Conservation (phyloP, 1,139 yeast species). For the Nakaseomyces nivariensis region DNA sequence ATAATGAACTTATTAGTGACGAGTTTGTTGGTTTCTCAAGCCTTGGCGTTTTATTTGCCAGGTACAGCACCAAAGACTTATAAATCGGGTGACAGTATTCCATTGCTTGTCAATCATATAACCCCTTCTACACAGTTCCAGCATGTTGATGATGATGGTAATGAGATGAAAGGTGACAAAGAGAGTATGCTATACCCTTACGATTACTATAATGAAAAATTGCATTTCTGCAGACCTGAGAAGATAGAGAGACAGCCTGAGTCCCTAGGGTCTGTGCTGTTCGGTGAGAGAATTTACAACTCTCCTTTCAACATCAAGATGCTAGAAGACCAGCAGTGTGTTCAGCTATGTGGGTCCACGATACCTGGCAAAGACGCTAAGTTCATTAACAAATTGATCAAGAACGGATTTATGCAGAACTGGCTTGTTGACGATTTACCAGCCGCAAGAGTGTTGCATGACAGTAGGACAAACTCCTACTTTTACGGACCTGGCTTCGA, state of each 20-base stretch:
- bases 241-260: constrained; percentile 61
- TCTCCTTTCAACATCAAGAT: constrained; percentile 78
- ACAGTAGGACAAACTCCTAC: constrained; percentile 44
- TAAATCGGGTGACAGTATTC: constrained; percentile 57
- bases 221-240: constrained; percentile 77
- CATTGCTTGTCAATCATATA: constrained; percentile 77
- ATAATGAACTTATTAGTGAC: not conserved
- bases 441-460: constrained; percentile 56
- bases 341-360: constrained; percentile 44
- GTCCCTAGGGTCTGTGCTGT: constrained; percentile 82
- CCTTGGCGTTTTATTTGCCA: constrained; percentile 73
- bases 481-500: constrained; percentile 78
- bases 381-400: constrained; percentile 67
- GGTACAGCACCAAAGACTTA: constrained; percentile 94
- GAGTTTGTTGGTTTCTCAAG: not conserved
- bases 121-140: constrained; percentile 61
- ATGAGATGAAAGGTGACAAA: constrained; percentile 32
- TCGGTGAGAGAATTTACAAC: constrained; percentile 91
- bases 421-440: constrained; percentile 96
- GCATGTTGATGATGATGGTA: constrained; percentile 27
- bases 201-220: constrained; percentile 77
- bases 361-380: constrained; percentile 59
- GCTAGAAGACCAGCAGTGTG: constrained; percentile 64
- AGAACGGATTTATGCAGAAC: constrained; percentile 76
- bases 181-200: constrained; percentile 57